phyloP scores from a whole-genome alignment of 2,329 filamentous ascomycete species.

The Lasiodiplodia sp. region DNA sequence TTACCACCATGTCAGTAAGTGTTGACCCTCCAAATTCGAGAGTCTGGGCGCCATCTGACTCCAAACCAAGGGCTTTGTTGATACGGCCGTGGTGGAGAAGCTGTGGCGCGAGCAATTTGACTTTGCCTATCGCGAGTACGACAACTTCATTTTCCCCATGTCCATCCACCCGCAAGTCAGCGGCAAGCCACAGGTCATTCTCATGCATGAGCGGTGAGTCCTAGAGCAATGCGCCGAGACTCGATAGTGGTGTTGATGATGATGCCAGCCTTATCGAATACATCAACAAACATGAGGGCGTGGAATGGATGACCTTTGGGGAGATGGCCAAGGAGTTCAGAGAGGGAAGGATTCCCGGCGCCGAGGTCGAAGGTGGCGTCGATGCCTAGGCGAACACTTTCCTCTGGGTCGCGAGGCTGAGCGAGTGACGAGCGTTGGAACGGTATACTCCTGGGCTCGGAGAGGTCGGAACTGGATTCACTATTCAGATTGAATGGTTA shows the following conservation, averaged over 20 bases:
- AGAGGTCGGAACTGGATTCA: too few species aligned
- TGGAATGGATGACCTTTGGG: slow-evolving; percentile 52
- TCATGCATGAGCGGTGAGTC: slow-evolving; percentile 53
- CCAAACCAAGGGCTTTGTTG: slow-evolving; percentile 50
- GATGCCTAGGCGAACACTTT: neutral
- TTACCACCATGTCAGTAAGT: slow-evolving; percentile 26
- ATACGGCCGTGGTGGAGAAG: slow-evolving; percentile 51
- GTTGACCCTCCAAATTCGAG: neutral
- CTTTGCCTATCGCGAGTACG: slow-evolving; percentile 55
- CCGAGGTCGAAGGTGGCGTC: slow-evolving; percentile 44
- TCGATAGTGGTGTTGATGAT: neutral
- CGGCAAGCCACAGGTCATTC: slow-evolving; percentile 56
- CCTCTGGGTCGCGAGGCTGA: neutral
- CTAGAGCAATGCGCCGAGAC: neutral
- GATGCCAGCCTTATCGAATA: slow-evolving; percentile 50
- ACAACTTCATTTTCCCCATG: slow-evolving; percentile 57
- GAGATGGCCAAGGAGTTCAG: slow-evolving; percentile 48
- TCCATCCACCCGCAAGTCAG: slow-evolving; percentile 58
- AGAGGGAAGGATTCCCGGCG: slow-evolving; percentile 43
- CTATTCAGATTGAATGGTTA: too few species aligned
- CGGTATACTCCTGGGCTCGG: too few species aligned
- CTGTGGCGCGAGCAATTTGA: slow-evolving; percentile 58
- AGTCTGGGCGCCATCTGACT: neutral
- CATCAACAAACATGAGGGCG: slow-evolving; percentile 54
- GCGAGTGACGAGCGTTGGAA: too few species aligned